Percentiles rank a stretch among this genome's conserved stretches.
Evolutionary conservation across 352 stramenopile genomes (phyloP).

Genomic region (Labyrinthula sp.): DNA sequence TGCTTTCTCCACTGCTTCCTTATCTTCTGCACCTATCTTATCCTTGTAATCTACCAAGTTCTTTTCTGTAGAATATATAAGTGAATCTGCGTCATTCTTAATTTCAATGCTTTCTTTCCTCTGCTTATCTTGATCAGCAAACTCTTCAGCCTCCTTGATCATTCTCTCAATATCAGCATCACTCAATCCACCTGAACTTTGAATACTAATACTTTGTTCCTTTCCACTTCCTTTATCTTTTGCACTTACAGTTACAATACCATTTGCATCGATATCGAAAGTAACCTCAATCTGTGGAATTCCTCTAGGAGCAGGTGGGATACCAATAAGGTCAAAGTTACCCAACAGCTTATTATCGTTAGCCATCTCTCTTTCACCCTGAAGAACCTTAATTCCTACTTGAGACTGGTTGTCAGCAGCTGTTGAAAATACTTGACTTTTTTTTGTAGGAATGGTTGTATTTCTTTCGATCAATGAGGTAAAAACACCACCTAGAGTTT

Average conservation of each 20-base stretch:
- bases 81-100: conserved; percentile 84
- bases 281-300: conserved; percentile 88
- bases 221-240: conserved; percentile 90
- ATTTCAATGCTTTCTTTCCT: conserved; percentile 80
- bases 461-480: conserved; percentile 90
- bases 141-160: conserved; percentile 82
- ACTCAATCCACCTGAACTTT: conserved; percentile 71
- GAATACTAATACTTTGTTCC: conserved; percentile 90
- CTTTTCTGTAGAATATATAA: conserved; percentile 83
- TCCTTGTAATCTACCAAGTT: conserved; percentile 76
- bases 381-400: conserved; percentile 86
- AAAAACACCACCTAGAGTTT: conserved; percentile 90
- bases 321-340: conserved; percentile 88
- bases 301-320: conserved; percentile 77
- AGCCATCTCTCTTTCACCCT: conserved; percentile 91
- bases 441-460: conserved; percentile 95
- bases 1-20: conserved; percentile 67
- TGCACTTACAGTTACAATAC: conserved; percentile 85
- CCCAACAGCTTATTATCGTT: conserved; percentile 89
- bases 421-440: conserved; percentile 87
- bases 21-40: conserved; percentile 73
- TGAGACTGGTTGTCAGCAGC: conserved; percentile 88
- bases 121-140: conserved; percentile 74
- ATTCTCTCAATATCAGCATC: conserved; percentile 92
- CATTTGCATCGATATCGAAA: conserved; percentile 96